A percentile compares a stretch with the other conserved stretches of the same genome.
Conservation (phyloP, 2,329 filamentous ascomycete genomes). For the Diplocarpon rosae region DNA sequence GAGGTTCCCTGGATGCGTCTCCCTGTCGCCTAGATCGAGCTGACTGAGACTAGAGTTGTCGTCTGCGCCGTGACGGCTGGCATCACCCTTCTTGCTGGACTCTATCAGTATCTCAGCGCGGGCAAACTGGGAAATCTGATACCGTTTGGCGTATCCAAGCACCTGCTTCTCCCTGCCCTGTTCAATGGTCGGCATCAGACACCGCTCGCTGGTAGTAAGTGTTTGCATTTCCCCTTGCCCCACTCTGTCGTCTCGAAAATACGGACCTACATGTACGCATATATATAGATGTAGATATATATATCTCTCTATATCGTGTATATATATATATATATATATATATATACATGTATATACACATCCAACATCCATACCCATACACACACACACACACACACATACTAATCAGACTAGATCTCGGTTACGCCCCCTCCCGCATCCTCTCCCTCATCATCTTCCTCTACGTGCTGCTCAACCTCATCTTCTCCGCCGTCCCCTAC, state of each 20-base stretch:
- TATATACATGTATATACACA: too few species aligned
- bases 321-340: too few species aligned
- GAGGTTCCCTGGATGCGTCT: too few species aligned
- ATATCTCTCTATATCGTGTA: too few species aligned
- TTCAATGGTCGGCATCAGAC: conserved; percentile 3
- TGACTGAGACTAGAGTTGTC: neutral
- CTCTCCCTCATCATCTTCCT: conserved; percentile 3
- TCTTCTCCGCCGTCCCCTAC: conserved; percentile 4
- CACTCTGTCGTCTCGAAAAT: too few species aligned
- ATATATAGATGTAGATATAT: too few species aligned
- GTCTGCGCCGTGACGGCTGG: neutral
- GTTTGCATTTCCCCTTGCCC: too few species aligned
- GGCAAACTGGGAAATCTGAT: neutral
- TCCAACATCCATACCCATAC: too few species aligned
- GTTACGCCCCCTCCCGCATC: conserved; percentile 1
- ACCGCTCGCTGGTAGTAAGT: neutral
- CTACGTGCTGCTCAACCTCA: conserved; percentile 4
- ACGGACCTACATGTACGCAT: too few species aligned
- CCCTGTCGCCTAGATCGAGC: too few species aligned
- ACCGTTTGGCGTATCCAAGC: conserved; percentile 1
- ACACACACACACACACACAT: too few species aligned
- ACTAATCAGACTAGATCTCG: too few species aligned
- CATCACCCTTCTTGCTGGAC: neutral
- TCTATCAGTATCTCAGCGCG: neutral
- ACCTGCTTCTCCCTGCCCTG: conserved; percentile 3